These are phyloP conservation scores for Komagataella ulmi DNA, from an alignment of 805 yeast genomes.

Conservation along the genomic window DNA sequence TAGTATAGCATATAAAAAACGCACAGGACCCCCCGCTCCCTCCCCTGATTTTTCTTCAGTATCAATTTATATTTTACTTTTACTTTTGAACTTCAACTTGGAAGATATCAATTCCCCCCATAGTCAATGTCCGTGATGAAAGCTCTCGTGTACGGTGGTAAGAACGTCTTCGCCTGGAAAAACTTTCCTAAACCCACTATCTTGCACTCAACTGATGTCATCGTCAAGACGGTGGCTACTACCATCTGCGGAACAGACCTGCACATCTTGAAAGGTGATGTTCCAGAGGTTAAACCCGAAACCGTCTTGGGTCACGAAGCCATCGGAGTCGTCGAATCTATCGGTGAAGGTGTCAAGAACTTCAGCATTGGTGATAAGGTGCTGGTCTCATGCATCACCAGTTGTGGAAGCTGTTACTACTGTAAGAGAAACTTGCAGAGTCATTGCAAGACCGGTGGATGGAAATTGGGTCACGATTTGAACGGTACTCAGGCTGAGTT, in stretches of 20 bases:
- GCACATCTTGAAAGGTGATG: constrained; percentile 49
- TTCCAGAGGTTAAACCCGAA: constrained; percentile 34
- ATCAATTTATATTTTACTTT: too few species aligned
- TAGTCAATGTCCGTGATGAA: constrained; percentile 20
- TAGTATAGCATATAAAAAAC: neutral
- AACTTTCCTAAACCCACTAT: constrained; percentile 28
- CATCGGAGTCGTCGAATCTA: constrained; percentile 34
- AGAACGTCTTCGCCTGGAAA: constrained; percentile 24
- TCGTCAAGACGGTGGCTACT: constrained; percentile 40
- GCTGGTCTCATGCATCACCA: constrained; percentile 52
- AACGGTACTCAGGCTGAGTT: constrained; percentile 60
- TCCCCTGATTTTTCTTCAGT: neutral
- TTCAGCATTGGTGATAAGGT: constrained; percentile 46
- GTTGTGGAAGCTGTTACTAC: constrained; percentile 48
- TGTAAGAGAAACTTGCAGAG: constrained; percentile 42
- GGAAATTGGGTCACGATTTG: constrained; percentile 42
- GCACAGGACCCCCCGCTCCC: neutral
- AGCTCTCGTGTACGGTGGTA: constrained; percentile 32
- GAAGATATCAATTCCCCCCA: neutral
- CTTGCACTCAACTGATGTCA: constrained; percentile 35
- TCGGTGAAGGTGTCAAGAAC: constrained; percentile 33
- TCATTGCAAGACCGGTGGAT: constrained; percentile 44
- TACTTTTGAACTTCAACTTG: neutral
- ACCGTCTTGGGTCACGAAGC: constrained; percentile 53
- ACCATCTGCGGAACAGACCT: constrained; percentile 58